Evolutionary conservation across 192 early-diverging fungal species (phyloP).

Genomic region (Backusella morwellensis): DNA sequence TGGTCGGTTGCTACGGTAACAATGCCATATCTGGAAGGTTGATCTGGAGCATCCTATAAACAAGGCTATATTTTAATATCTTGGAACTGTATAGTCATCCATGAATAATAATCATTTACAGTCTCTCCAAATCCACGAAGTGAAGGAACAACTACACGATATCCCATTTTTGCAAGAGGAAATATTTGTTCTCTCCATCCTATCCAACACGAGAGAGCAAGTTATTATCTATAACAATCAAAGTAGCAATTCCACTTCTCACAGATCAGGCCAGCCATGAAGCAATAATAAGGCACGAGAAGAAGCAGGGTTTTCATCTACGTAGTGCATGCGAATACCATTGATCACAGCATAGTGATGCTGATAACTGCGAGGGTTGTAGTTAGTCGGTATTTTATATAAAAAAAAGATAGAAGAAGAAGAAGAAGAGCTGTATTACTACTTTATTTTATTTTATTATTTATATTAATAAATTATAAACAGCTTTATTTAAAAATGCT

Average conservation of each 20-base stretch:
- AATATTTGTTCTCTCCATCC: slow-evolving; percentile 44
- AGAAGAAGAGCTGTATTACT: neutral
- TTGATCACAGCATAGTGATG: slow-evolving; percentile 22
- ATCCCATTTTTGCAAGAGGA: slow-evolving; percentile 47
- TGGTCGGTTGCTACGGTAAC: slow-evolving; percentile 48
- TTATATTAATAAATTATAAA: neutral
- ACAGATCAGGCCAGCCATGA: slow-evolving; percentile 35
- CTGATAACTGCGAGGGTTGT: slow-evolving; percentile 16
- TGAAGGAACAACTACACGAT: slow-evolving; percentile 52
- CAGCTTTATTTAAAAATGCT: neutral
- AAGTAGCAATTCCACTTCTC: neutral
- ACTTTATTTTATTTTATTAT: neutral
- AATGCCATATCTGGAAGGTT: slow-evolving; percentile 33
- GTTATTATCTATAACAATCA: neutral
- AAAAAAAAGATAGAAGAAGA: neutral
- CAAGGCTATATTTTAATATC: neutral
- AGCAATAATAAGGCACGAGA: slow-evolving; percentile 13
- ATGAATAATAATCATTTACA: slow-evolving; percentile 1
- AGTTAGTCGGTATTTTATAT: neutral
- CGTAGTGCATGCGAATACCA: slow-evolving; percentile 30
- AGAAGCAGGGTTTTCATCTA: slow-evolving; percentile 26
- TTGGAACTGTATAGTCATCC: neutral
- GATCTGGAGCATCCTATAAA: slow-evolving; percentile 15
- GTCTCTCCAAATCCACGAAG: slow-evolving; percentile 51
- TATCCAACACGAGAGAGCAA: neutral